Base-by-base conservation (phyloP, 2,329 filamentous ascomycete species). In the Calonectria pseudoturangicola region DNA sequence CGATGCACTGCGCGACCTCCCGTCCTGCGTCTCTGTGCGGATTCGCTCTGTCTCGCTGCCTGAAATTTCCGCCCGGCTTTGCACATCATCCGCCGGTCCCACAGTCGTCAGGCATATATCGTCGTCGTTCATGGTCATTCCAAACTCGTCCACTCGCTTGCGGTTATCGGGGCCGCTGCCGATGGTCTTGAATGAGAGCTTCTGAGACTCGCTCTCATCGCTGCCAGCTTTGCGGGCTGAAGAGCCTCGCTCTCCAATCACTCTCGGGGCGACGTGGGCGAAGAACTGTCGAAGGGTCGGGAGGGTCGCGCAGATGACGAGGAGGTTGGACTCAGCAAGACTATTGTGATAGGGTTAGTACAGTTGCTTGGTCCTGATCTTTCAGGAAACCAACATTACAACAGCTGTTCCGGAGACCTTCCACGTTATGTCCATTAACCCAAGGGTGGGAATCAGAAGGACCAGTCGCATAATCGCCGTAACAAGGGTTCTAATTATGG, bases 381-480 rank as follows among this genome's bases (percentile, higher is more conserved):
- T 21, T 2, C 13, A 36, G 21, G 21, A 13, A 27, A 60, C 54
- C 6, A 4, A 41, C 54, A 60, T 43, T 25, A 54, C 33, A 13
- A 43, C 6, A 12, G 65, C 50, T 15, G 50, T 51, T 54, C 45
- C 3, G 50, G 4, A 66, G 68, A 63, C 54, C 75, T 74, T 74
- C 75, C 75, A 77, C 7, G 77, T 75, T 71, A 15, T 75, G 47
- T 13, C 41, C 16, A 16, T 45, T 62, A 0, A 41, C 28, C 74
- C 74, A 70, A 2, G 74, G 60, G 1, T 70, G 41, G 25, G 54
- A 18, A 76, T 60, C 27, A 76, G 58, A 1, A 66, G 41, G 3
- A 76, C 56, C 1, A 76, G 66, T 65, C 74, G 66, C 74, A 76
- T 74, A 8, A 74, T 65, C 13, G 71, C 76, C 2, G 74, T 77